Percentiles rank a stretch among this genome's conserved stretches.
Conservation (phyloP, 352 stramenopile species). For the Salisapilia sapeloensis region DNA sequence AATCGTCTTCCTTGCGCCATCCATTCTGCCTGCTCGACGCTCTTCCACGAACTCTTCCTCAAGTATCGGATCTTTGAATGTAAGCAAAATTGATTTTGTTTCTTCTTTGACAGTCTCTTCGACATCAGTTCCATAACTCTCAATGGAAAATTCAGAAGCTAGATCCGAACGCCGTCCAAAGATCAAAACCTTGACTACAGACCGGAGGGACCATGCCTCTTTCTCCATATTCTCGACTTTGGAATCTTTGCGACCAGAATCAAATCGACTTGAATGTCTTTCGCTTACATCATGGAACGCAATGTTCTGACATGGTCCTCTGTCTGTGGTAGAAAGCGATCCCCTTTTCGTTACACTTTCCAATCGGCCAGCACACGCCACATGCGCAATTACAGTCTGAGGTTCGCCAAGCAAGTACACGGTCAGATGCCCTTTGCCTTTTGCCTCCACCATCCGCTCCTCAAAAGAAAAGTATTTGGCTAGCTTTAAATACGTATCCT, state of each 20-base stretch:
- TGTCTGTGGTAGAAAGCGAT: constrained; percentile 24
- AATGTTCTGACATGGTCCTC: no score
- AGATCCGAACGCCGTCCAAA: no score
- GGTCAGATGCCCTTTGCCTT: constrained; percentile 75
- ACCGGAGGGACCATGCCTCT: no score
- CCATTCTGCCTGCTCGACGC: no score
- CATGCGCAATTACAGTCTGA: constrained; percentile 33
- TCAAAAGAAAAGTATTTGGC: constrained; percentile 59
- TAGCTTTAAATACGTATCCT: constrained; percentile 74
- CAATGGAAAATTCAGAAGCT: no score
- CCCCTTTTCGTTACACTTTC: constrained; percentile 53
- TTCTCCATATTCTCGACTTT: constrained; percentile 1
- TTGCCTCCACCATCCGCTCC: constrained; percentile 66
- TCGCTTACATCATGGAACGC: not conserved
- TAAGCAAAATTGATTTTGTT: no score
- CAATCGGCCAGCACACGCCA: constrained; percentile 36
- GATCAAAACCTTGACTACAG: not conserved
- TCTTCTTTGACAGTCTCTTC: no score
- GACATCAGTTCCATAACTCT: no score
- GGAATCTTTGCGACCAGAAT: not conserved
- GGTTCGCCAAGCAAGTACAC: constrained; percentile 70
- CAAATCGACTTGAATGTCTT: not conserved
- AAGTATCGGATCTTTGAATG: no score
- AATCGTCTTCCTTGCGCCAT: no score
- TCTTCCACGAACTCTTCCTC: no score